Evolutionary conservation across 2,329 filamentous ascomycete genomes (phyloP), one percentile per base, ranked within the genome.

Genomic region (Fusarium pseudonygamai): DNA sequence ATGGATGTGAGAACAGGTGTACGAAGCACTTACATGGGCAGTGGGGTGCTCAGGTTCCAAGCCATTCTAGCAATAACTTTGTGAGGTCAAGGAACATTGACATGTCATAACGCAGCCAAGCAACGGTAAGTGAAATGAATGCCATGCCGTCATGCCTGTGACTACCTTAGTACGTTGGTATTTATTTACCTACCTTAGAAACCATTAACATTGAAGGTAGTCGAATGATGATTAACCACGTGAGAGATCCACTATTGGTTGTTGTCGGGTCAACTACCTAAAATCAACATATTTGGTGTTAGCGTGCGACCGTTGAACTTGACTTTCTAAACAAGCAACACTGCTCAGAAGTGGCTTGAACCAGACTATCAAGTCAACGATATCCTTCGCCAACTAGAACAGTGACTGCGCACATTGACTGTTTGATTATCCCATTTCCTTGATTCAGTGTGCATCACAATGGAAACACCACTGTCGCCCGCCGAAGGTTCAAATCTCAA

Each of bases 381-480:
- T 53, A 53, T 58, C 30, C 37, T 49, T 55, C 47, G 45, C 30
- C 28, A 37, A 58, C 56, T 43, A 43, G 42, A 28, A 42, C 42
- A 40, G 32, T 18, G 32, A 50, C 32, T 61, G 34, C 49, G 16
- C 30, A 16, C 22, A 64, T 67, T 58, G 28, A 57, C 45, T 69
- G 47, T 60, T 67, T 60, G 28, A 64, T 68, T 71, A 59, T 57
- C 28, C 50, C 64, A 56, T 60, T 34, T 37, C 49, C 70, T 72
- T 71, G 62, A 46, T 70, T 72, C 64, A 73, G 71, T 65, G 69
- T 61, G 57, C 58, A 68, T 65, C 71, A 77, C 61, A 58, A 78
- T 79, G 77, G 70, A 75, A 66, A 74, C 75, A 55, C 77, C 78
- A 63, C 67, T 79, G 52, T 77, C 78, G 43, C 77, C 75, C 30